A percentile compares a stretch with the other conserved stretches of the same genome.
These are phyloP conservation scores for Fragilariopsis cylindrus DNA, from an alignment of 108 stramenopile species.

Conservation along the genomic window DNA sequence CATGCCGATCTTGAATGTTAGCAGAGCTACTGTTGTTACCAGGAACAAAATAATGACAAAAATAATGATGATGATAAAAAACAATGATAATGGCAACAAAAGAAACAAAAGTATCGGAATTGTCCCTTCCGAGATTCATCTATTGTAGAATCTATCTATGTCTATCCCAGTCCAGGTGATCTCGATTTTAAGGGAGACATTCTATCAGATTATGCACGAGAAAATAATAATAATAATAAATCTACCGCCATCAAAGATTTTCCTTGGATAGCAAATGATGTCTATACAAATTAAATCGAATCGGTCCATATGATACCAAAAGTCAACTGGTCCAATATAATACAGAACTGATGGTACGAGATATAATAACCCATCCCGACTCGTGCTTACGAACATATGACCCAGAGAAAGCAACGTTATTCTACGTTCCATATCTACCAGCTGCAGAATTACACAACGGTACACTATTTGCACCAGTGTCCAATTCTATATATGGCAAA, in stretches of 20 bases:
- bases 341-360: conserved; percentile 41
- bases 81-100: background rate
- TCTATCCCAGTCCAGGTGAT: conserved; percentile 45
- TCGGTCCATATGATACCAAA: conserved; percentile 31
- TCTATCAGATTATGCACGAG: conserved; percentile 27
- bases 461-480: conserved; percentile 15
- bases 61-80: background rate
- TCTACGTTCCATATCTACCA: conserved; percentile 50
- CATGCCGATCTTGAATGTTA: background rate
- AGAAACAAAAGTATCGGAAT: conserved; percentile 7
- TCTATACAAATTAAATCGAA: conserved; percentile 10
- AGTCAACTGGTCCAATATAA: conserved; percentile 35
- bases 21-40: too few species aligned
- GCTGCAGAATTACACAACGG: conserved; percentile 44
- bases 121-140: conserved; percentile 46
- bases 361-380: conserved; percentile 41
- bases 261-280: conserved; percentile 41
- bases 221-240: background rate
- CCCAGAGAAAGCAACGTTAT: conserved; percentile 38
- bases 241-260: background rate
- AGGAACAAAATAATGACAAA: background rate
- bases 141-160: conserved; percentile 41
- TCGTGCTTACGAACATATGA: conserved; percentile 43
- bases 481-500: conserved; percentile 35
- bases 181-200: conserved; percentile 41